Evolutionary conservation across 2,329 filamentous ascomycete genomes (phyloP), one percentile per base, ranked within the genome.

Genomic region (Onygenales sp.): DNA sequence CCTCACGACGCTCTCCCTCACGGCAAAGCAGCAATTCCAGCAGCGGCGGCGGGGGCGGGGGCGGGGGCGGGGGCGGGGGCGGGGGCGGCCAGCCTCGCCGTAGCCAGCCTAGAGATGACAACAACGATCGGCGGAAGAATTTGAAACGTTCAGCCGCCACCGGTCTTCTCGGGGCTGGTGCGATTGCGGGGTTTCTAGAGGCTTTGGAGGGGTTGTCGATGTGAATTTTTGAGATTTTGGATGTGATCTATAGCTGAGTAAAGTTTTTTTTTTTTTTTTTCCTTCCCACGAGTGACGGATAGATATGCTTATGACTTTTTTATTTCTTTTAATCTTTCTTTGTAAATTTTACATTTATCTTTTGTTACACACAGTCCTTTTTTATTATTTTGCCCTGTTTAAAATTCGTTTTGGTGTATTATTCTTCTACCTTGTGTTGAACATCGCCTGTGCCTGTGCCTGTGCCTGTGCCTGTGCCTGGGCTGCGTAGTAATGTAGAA

Each of bases 141-240:
- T 51, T 69, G 11, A 62, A 62, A 43, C 62, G 69, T 36, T 65
- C 60, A 42, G 67, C 68, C 39, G 67, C 67, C 6, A 65, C 65
- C 37, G 67, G 68, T 2, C 50, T 71, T 31, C 60, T 64, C 6
- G 69, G 68, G 2, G 64, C 66, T 21, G 66, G 66, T 13, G 68
- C 69, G 11, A 66, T 70, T 52, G 67, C 67, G 5, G 68, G 67
- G 9, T 69, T 71, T 52, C 60, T 72, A 57, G 66, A 70, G 59
- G 69, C 68, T n/a, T 53, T 72, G 43, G 69, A 71, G 51, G 65
- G 63, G 2, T 63, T 71, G 39, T 57, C 14, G 14, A 46, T 46
- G 32, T 46, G 50, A 46, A 39, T 36, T 48, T 48, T 27, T 6
- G 21, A 14, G 32, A 34, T 46, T 14, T 14, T 42, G n/a, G 4